Conservation (phyloP, 2,329 filamentous ascomycete genomes). For the Cordyceps fumosorosea region DNA sequence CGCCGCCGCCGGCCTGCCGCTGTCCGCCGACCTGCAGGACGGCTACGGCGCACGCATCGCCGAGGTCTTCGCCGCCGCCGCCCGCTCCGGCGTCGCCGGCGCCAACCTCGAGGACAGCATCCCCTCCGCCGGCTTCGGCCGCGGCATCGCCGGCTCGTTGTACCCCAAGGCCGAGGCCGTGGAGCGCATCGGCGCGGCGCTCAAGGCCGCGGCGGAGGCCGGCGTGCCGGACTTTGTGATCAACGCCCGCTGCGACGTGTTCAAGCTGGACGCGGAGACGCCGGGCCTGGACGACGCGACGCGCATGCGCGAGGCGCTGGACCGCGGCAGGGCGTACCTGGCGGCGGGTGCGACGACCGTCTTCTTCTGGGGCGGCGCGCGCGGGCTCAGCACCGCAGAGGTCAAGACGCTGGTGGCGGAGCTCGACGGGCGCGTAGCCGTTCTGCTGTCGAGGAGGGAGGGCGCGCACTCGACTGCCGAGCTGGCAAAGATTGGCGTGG, state of each 20-base stretch:
- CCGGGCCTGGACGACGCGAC: constrained; percentile 24
- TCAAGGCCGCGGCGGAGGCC: constrained; percentile 35
- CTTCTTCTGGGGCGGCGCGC: constrained; percentile 52
- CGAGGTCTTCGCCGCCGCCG: constrained; percentile 36
- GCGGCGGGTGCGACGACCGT: constrained; percentile 51
- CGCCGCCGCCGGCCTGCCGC: constrained; percentile 34
- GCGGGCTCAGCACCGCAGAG: constrained; percentile 39
- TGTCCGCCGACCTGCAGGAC: constrained; percentile 55
- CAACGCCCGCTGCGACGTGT: constrained; percentile 52
- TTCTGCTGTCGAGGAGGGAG: constrained; percentile 33
- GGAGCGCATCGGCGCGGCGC: constrained; percentile 35
- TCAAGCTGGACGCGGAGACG: constrained; percentile 28
- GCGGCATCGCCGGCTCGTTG: constrained; percentile 27
- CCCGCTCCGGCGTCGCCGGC: constrained; percentile 48
- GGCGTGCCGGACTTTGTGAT: constrained; percentile 50
- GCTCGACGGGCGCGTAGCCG: constrained; percentile 43
- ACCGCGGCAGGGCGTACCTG: constrained; percentile 49
- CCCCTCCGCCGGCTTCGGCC: constrained; percentile 27
- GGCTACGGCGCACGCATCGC: constrained; percentile 46
- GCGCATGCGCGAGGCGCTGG: constrained; percentile 41
- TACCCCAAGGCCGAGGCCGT: constrained; percentile 39
- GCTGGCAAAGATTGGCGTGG: constrained; percentile 43
- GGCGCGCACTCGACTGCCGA: constrained; percentile 37
- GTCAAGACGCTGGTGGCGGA: constrained; percentile 39
- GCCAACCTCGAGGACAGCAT: constrained; percentile 53